Evolutionary conservation across 1,284 basidiomycete genomes (phyloP), one percentile per base, ranked within the genome.

Genomic region (Hemileia vastatrix): DNA sequence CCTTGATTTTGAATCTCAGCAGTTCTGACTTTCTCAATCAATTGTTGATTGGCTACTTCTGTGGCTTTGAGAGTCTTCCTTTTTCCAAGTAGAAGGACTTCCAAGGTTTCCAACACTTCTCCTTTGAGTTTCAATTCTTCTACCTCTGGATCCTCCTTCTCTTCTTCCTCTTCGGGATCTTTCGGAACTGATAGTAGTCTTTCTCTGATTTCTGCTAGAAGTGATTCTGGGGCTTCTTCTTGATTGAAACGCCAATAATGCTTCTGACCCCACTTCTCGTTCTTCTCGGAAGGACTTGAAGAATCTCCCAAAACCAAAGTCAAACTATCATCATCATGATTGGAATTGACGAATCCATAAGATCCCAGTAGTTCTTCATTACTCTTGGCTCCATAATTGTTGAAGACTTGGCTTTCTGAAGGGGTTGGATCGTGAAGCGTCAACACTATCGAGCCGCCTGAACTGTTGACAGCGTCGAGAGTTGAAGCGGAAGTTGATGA

Each of bases 331-430:
- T 73, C 72, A 2, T 50, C 60, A 0, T 40, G 51, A 1, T 47
- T 66, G 0, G 63, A 54, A 24, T 71, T 45, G 0, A 67, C 66
- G 44, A 74, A 75, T 1, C 70, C 73, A 31, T 75, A 75, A 6
- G 65, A 65, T 9, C 64, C 56, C 1, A 72, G 57, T 4, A 75
- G 64, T 36, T 73, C 72, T 31, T 75, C 72, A 60, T 72, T 74
- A 33, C 66, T 68, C 53, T 75, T 75, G 8, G 71, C 70, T 2
- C 73, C 73, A 55, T 75, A 75, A 27, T 72, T 74, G 62, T 75
- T 75, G 44, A 66, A 72, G 11, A 73, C 68, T 54, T 75, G 72
- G 3, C 31, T 1, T 8, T 48, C 6, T 11, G 45, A 11, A 0
- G 3, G 2, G 27, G 13, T 3, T 6, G 33, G 40, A 18, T 65